These are phyloP conservation scores for Coemansia sp. DNA, from an alignment of 192 early-diverging fungal species.

Conservation along the genomic window DNA sequence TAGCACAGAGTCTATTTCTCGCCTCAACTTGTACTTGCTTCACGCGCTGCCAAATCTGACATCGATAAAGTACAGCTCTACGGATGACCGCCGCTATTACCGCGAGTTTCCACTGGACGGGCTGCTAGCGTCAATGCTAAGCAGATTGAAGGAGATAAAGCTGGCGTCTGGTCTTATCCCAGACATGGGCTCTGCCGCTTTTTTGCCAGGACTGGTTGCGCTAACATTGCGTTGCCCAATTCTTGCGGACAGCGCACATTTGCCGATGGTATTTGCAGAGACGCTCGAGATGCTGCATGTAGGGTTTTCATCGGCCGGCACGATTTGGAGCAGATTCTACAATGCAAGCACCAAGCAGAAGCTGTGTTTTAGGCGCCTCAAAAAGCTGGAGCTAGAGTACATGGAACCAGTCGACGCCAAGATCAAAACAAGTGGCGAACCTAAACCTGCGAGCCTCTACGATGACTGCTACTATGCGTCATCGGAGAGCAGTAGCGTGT, in stretches of 20 bases:
- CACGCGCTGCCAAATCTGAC: conserved; percentile 31
- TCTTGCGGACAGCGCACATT: conserved; percentile 10
- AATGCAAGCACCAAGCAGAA: background rate
- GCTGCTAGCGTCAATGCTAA: conserved; percentile 25
- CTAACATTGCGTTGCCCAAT: conserved; percentile 35
- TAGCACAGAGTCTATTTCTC: conserved; percentile 17
- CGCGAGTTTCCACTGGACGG: conserved; percentile 39
- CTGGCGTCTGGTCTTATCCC: conserved; percentile 28
- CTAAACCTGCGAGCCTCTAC: conserved; percentile 7
- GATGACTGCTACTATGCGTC: conserved; percentile 15
- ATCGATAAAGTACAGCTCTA: conserved; percentile 24
- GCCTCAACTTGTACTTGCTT: conserved; percentile 31
- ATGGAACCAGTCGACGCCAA: conserved; percentile 3
- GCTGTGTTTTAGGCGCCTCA: conserved; percentile 19
- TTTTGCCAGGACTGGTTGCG: conserved; percentile 23
- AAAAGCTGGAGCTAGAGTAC: conserved; percentile 31
- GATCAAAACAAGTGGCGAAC: background rate
- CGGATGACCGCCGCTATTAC: conserved; percentile 26
- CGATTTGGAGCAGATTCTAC: conserved; percentile 44
- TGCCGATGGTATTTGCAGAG: conserved; percentile 38
- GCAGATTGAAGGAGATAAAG: conserved; percentile 4
- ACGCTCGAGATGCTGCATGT: conserved; percentile 25
- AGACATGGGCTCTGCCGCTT: conserved; percentile 25
- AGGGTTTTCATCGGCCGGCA: conserved; percentile 31
- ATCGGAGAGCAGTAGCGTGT: conserved; percentile 3